Evolutionary conservation across 1,284 basidiomycete species (phyloP).

Genomic region (Sanguinoderma infundibulare): DNA sequence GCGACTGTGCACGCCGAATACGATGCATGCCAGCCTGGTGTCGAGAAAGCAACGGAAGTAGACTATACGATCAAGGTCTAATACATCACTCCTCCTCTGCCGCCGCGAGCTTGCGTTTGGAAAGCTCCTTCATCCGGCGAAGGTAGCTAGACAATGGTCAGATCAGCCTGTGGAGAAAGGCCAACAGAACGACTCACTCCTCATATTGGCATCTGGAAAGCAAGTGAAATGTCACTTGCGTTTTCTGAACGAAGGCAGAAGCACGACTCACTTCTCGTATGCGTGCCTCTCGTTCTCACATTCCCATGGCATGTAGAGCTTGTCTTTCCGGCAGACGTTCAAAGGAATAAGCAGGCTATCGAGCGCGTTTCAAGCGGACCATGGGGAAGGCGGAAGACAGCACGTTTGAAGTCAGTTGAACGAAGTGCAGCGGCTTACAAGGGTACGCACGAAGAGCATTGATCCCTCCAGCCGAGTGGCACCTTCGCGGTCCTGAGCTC

Average conservation of each 20-base stretch:
- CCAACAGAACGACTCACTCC: constrained; percentile 62
- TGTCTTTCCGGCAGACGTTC: constrained; percentile 79
- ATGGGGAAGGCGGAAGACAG: background rate
- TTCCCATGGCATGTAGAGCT: constrained; percentile 80
- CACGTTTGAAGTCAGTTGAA: background rate
- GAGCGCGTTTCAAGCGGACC: constrained; percentile 2
- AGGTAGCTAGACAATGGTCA: constrained; percentile 62
- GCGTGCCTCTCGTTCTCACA: constrained; percentile 81
- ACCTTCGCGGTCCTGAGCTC: constrained; percentile 81
- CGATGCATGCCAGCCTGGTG: background rate
- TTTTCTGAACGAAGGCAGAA: background rate
- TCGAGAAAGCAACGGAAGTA: constrained; percentile 10
- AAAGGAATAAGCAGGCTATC: constrained; percentile 83
- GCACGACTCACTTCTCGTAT: constrained; percentile 72
- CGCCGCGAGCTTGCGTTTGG: constrained; percentile 73
- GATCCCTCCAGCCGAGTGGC: constrained; percentile 87
- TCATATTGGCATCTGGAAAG: constrained; percentile 82
- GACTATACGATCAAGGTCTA: constrained; percentile 9
- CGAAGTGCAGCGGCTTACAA: background rate
- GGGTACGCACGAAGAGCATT: constrained; percentile 84
- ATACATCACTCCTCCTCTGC: constrained; percentile 47
- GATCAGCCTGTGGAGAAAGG: background rate
- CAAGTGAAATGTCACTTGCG: background rate
- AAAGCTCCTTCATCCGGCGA: constrained; percentile 81
- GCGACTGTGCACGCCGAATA: background rate